Conservation (phyloP, 495 filamentous ascomycete species). For the Aspergillus affinis region DNA sequence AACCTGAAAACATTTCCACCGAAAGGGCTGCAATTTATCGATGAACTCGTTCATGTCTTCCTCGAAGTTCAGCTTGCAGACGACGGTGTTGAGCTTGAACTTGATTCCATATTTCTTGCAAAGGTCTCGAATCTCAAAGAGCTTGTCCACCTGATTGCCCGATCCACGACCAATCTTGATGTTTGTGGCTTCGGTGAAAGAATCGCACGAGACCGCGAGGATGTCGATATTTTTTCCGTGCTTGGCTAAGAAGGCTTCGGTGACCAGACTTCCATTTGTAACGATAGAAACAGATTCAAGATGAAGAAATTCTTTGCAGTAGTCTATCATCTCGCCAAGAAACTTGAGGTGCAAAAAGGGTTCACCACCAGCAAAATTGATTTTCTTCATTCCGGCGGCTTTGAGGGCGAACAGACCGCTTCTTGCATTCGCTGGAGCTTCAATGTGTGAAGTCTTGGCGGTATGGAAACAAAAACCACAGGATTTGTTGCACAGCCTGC, state of each 20-base stretch:
- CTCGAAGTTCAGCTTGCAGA: constrained; percentile 48
- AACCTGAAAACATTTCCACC: constrained; percentile 61
- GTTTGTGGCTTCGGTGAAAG: constrained; percentile 55
- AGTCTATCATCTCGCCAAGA: constrained; percentile 46
- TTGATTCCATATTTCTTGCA: constrained; percentile 49
- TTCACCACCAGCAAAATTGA: constrained; percentile 62
- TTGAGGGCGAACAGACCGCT: constrained; percentile 41
- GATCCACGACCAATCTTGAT: constrained; percentile 50
- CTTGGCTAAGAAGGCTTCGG: constrained; percentile 37
- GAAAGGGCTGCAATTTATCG: constrained; percentile 45
- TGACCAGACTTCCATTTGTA: constrained; percentile 53
- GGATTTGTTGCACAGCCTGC: constrained; percentile 50
- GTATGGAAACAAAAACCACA: constrained; percentile 63
- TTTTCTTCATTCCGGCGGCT: constrained; percentile 54
- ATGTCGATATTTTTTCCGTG: constrained; percentile 51
- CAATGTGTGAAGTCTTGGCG: constrained; percentile 44
- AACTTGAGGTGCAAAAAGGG: constrained; percentile 54
- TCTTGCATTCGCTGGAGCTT: constrained; percentile 37
- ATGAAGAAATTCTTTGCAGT: constrained; percentile 49
- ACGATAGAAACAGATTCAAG: constrained; percentile 56
- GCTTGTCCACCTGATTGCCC: constrained; percentile 43
- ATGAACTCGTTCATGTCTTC: constrained; percentile 56
- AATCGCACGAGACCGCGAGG: constrained; percentile 56
- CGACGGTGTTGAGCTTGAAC: constrained; percentile 62
- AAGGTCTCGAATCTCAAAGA: constrained; percentile 42